Evolutionary conservation across 2,329 filamentous ascomycete species (phyloP).

Genomic region (Pseudocercospora ulei): DNA sequence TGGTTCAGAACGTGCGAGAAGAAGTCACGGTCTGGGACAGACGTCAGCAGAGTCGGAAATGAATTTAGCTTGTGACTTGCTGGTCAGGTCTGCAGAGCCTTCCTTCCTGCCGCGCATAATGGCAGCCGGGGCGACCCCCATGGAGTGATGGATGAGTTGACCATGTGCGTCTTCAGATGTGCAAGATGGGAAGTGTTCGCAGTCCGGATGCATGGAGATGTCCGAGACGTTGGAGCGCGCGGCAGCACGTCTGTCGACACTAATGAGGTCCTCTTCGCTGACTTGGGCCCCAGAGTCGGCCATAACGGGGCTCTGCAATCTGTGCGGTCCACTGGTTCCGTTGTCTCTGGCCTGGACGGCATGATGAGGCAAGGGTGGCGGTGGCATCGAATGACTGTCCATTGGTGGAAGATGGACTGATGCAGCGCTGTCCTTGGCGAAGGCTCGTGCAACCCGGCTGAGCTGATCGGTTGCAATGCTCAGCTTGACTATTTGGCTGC

Average conservation of each 20-base stretch:
- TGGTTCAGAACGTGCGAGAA: constrained; percentile 24
- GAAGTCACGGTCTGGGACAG: constrained; percentile 26
- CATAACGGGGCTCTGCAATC: constrained; percentile 2
- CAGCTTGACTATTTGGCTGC: constrained; percentile 12
- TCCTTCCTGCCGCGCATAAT: constrained; percentile 27
- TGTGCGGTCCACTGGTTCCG: background rate
- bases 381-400: constrained; percentile 28
- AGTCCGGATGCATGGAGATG: constrained; percentile 33
- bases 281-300: constrained; percentile 7
- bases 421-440: constrained; percentile 12
- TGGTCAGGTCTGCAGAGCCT: constrained; percentile 18
- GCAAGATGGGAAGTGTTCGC: constrained; percentile 29
- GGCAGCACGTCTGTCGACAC: constrained; percentile 16
- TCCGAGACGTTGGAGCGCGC: constrained; percentile 27
- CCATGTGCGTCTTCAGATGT: constrained; percentile 27
- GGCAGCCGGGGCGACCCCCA: constrained; percentile 16
- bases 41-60: constrained; percentile 6
- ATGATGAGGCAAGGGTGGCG: constrained; percentile 26
- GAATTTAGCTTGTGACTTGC: background rate
- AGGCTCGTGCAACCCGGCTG: constrained; percentile 24
- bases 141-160: constrained; percentile 21
- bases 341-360: constrained; percentile 8
- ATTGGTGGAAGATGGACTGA: too few relatives aligned
- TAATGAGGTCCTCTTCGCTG: constrained; percentile 7
- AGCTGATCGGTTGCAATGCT: constrained; percentile 30